Conservation (phyloP, 2,329 filamentous ascomycete genomes). For the Exophiala lecanii-corni region DNA sequence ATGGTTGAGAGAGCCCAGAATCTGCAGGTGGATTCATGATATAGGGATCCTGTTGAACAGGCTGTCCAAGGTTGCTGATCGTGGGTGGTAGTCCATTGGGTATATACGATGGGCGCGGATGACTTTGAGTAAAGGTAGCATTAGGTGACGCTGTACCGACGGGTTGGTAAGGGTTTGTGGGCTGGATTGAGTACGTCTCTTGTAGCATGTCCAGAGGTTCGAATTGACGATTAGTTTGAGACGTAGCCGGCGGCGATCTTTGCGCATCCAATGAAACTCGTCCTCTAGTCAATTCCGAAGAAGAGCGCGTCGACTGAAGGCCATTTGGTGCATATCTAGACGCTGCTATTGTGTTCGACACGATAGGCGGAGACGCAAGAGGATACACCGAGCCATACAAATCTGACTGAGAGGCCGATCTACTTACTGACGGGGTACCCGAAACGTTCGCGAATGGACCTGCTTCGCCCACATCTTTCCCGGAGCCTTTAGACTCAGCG, state of each 20-base stretch:
- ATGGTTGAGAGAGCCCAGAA: conserved; percentile 11
- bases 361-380: conserved; percentile 32
- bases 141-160: conserved; percentile 18
- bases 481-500: conserved; percentile 53
- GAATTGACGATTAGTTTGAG: conserved; percentile 28
- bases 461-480: conserved; percentile 56
- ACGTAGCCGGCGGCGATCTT: conserved; percentile 36
- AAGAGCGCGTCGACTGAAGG: conserved; percentile 46
- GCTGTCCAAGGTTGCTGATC: conserved; percentile 33
- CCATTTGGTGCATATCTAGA: conserved; percentile 42
- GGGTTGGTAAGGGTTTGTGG: conserved; percentile 30
- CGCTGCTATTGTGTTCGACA: conserved; percentile 30
- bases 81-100: conserved; percentile 34
- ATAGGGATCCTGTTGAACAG: conserved; percentile 22
- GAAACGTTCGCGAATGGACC: conserved; percentile 81
- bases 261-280: conserved; percentile 48
- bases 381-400: conserved; percentile 59
- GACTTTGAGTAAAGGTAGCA: conserved; percentile 19
- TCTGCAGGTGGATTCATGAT: conserved; percentile 25
- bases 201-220: conserved; percentile 24
- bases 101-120: conserved; percentile 21
- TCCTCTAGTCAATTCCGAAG: conserved; percentile 48
- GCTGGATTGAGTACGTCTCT: conserved; percentile 1
- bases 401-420: conserved; percentile 70
- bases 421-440: conserved; percentile 68